A percentile compares a stretch with the other conserved stretches of the same genome.
Evolutionary conservation across 2,329 filamentous ascomycete species (phyloP).

Genomic region (Grosmannia clavigera): DNA sequence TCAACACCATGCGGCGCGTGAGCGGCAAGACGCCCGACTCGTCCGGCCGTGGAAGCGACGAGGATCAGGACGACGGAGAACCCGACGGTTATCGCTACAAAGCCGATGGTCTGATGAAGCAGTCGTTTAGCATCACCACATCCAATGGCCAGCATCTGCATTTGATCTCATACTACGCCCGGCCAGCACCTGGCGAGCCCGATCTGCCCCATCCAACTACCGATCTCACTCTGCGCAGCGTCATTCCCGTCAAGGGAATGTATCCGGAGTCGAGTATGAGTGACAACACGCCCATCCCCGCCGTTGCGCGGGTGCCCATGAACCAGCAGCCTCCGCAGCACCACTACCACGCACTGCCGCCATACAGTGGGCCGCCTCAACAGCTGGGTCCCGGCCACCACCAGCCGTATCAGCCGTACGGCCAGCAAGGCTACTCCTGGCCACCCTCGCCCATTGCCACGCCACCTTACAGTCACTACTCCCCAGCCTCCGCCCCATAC

Average conservation of each 20-base stretch:
- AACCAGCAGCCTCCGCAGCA: conserved; percentile 30
- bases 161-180: conserved; percentile 91
- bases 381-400: conserved; percentile 4
- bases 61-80: conserved; percentile 72
- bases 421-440: conserved; percentile 36
- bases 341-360: conserved; percentile 15
- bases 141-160: conserved; percentile 81
- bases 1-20: conserved; percentile 42
- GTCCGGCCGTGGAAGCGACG: conserved; percentile 63
- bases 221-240: conserved; percentile 68
- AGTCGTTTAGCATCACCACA: conserved; percentile 98
- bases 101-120: conserved; percentile 95
- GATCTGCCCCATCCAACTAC: conserved; percentile 71
- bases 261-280: conserved; percentile 93
- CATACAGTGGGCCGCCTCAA: conserved; percentile 1
- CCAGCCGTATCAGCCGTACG: conserved; percentile 22
- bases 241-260: conserved; percentile 83
- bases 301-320: conserved; percentile 66
- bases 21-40: conserved; percentile 70
- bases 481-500: conserved; percentile 21
- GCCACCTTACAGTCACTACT: conserved; percentile 38
- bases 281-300: conserved; percentile 61
- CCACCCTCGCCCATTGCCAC: conserved; percentile 43
- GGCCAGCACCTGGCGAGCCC: conserved; percentile 59
- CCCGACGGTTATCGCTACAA: conserved; percentile 92